Evolutionary conservation across 495 filamentous ascomycete species (phyloP), one percentile per base, ranked within the genome.

Genomic region (Lepraria neglecta): DNA sequence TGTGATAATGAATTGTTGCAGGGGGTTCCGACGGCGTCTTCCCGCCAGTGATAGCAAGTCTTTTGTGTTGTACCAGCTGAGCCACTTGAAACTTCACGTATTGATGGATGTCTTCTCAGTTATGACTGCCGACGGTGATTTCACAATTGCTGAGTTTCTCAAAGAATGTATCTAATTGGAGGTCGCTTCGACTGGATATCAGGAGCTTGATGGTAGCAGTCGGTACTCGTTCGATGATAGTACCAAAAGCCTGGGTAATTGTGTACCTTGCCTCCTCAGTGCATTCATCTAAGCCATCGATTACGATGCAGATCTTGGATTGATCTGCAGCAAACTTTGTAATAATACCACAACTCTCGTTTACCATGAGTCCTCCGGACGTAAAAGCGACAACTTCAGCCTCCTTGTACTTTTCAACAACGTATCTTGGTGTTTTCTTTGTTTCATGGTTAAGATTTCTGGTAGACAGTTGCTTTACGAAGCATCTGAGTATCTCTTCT

Each of bases 271-370:
- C n/a, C 9, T 31, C 27, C 24, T 31, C 7, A 12, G 27, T 28
- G 7, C 27, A 54, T 54, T 54, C 51, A 54, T 54, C 51, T 15
- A 54, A 11, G 31, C 21, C 51, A 35, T 54, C 51, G 17, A 54
- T 12, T 3, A 54, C 27, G 0, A 54, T 54, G 27, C 11, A 30
- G 11, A 54, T n/a, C 30, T 31, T 54, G 21, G 21, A 4, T 5
- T 4, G 30, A 35, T 31, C 28, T 28, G 15, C n/a, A 31, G 28
- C 51, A 15, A 30, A 54, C 31, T 12, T 54, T n/a, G 51, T 4
- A 27, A 54, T 54, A 0, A 54, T 38, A 10, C 21, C 27, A n/a
- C 51, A 35, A 33, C 51, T 28, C 0, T 38, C 27, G n/a, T 31
- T 24, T 9, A 3, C 51, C 11, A 28, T 17, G 11, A 54, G n/a